Base-by-base conservation (phyloP, 345 rosid species). In the Eucalyptus pumila region DNA sequence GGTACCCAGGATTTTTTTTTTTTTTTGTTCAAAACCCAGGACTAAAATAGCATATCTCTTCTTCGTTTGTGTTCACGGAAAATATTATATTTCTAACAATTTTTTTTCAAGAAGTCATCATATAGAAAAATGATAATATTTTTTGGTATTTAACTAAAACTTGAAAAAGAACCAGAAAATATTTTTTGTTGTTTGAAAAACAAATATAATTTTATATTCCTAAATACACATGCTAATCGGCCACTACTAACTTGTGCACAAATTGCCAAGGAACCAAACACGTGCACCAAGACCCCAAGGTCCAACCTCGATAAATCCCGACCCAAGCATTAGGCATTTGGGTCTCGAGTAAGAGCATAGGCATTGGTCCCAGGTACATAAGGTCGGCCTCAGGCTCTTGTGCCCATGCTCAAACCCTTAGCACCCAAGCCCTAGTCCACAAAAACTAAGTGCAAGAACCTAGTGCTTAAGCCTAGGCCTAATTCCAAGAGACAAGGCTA, bases 321-420 rank as follows among this genome's bases (percentile, higher is more conserved):
- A 56, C 62, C 30, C 13, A 10, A 56, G 62, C 13, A 24, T 56
- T 10, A 56, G 30, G 12, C 62, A 24, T 56, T 56, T 56, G 62
- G 62, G 62, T 56, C 62, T 0, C 3, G 0, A 56, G 6, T 9
- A 56, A 56, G 27, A 56, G 62, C 62, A 24, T 23, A 56, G 27
- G 30, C 13, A 56, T 56, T 0, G 12, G 13, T 56, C 30, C 30
- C 6, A 24, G 0, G 3, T 56, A 24, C 30, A 56, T 24, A 56
- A 56, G 3, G 30, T 56, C 1, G 2, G 12, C 6, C 27, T 6
- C 1, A 56, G 12, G 13, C 30, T 56, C 30, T 5, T 24, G 0
- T 56, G 62, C 62, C 6, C 0, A 0, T 9, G 62, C 62, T 56
- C 62, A 56, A 23, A 56, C 24, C 62, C 30, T 24, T 23, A 56